Base-by-base conservation (phyloP, 495 filamentous ascomycete genomes). In the Tirmania nivea region DNA sequence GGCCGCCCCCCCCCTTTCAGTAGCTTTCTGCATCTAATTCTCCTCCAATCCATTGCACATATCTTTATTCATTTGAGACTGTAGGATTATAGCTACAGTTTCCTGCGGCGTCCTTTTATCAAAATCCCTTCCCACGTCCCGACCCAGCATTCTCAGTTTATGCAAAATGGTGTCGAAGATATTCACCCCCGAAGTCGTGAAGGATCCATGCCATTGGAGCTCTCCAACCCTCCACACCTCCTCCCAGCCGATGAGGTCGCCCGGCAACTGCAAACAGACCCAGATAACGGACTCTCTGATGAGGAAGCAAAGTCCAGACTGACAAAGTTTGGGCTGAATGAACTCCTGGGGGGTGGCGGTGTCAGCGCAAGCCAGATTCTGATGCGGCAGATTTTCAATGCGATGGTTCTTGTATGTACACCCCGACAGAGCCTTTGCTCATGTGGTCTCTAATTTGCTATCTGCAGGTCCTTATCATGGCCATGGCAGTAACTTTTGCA, bases 401-500 rank as follows among this genome's bases (percentile, higher is more conserved):
- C 80, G 8, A 78, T 84, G 73, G 77, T 78, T 58, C 65, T 79
- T 57, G 73, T 77, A 59, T 58, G 61, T 63, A 21, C 12, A 16
- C 48, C 58, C 59, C 8, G 25, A 31, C 25, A 3, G 25, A 31
- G 47, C 25, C 52, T 20, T 45, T 42, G 14, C 50, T 14, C 35
- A 11, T 69, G 14, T 25, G 34, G n/a, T 48, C 34, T 35, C 61
- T 54, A 19, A 65, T 45, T 19, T 17, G 14, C 53, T 8, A 25
- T 39, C 1, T 34, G 5, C 56, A 79, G 77, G 73, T 82, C 7
- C 71, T 79, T 20, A 77, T 82, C 53, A 68, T 81, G 54, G 80
- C 76, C 14, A 84, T 84, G 80, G 73, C 70, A 31, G 77, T 83
- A 51, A 79, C 75, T 61, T 83, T 80, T 58, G 78, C 75, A 6